Evolutionary conservation across 2,329 filamentous ascomycete species (phyloP).

Genomic region (Fusarium newnesense): DNA sequence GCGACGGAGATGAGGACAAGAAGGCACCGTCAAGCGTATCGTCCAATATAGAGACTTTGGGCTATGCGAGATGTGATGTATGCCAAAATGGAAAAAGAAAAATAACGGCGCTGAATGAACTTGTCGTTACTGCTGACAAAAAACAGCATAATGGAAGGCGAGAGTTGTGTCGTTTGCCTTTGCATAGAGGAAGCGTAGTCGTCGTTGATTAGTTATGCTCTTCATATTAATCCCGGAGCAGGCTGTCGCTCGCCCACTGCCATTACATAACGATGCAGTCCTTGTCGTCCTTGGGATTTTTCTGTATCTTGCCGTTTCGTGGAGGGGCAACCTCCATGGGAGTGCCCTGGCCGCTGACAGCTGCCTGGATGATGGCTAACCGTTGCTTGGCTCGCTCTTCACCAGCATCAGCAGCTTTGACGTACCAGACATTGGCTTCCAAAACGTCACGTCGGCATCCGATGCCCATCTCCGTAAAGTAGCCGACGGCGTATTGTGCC

Average conservation of each 20-base stretch:
- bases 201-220: constrained; percentile 37
- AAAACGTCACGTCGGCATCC: constrained; percentile 94
- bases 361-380: constrained; percentile 85
- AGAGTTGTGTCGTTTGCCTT: constrained; percentile 1
- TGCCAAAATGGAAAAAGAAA: constrained; percentile 32
- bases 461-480: constrained; percentile 99
- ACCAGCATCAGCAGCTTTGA: constrained; percentile 90
- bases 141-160: background rate
- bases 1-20: constrained; percentile 23
- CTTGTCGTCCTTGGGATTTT: constrained; percentile 62
- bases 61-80: constrained; percentile 28
- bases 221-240: constrained; percentile 19
- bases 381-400: constrained; percentile 91
- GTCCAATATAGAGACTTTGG: constrained; percentile 9
- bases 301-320: constrained; percentile 62
- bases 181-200: constrained; percentile 10
- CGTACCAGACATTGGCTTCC: constrained; percentile 98
- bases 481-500: constrained; percentile 94
- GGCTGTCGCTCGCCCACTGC: constrained; percentile 4
- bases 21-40: constrained; percentile 12
- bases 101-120: constrained; percentile 5
- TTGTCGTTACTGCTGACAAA: constrained; percentile 1
- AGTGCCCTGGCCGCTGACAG: constrained; percentile 69
- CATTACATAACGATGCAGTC: constrained; percentile 67
- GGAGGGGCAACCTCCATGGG: constrained; percentile 68